These are phyloP conservation scores for Xerocomellus dryophilus DNA, from an alignment of 768 basidiomycete species.

Conservation along the genomic window DNA sequence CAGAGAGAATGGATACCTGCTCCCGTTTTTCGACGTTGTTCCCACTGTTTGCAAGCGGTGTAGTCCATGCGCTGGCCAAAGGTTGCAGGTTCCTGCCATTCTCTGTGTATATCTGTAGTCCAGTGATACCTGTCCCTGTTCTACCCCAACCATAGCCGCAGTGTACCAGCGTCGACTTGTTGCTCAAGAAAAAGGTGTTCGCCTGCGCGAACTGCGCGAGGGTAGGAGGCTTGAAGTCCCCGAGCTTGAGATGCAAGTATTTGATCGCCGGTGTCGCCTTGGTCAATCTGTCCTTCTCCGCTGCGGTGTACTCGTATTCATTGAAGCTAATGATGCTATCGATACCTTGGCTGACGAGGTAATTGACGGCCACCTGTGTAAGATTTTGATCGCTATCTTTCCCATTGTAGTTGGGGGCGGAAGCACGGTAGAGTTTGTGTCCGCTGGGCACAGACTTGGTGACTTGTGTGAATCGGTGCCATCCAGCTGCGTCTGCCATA, in stretches of 20 bases:
- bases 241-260: slow-evolving; percentile 19
- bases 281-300: slow-evolving; percentile 6
- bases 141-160: slow-evolving; percentile 14
- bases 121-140: slow-evolving; percentile 11
- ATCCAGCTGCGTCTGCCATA: slow-evolving; percentile 12
- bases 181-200: slow-evolving; percentile 12
- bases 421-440: slow-evolving; percentile 22
- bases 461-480: slow-evolving; percentile 16
- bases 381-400: slow-evolving; percentile 13
- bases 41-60: neutral
- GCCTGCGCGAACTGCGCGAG: slow-evolving; percentile 17
- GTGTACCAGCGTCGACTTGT: slow-evolving; percentile 6
- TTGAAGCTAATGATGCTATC: slow-evolving; percentile 25
- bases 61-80: neutral
- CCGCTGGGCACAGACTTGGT: slow-evolving; percentile 8
- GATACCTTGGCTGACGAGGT: slow-evolving; percentile 13
- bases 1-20: slow-evolving; percentile 5
- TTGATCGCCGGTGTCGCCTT: slow-evolving; percentile 6
- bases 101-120: slow-evolving; percentile 1
- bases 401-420: slow-evolving; percentile 18
- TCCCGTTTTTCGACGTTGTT: slow-evolving; percentile 11
- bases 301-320: slow-evolving; percentile 8
- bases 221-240: slow-evolving; percentile 21
- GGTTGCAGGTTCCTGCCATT: neutral
- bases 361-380: slow-evolving; percentile 12